A percentile compares a stretch with the other conserved stretches of the same genome.
phyloP scores from a whole-genome alignment of 2,329 filamentous ascomycete genomes.

The Tolypocladium amazonense region DNA sequence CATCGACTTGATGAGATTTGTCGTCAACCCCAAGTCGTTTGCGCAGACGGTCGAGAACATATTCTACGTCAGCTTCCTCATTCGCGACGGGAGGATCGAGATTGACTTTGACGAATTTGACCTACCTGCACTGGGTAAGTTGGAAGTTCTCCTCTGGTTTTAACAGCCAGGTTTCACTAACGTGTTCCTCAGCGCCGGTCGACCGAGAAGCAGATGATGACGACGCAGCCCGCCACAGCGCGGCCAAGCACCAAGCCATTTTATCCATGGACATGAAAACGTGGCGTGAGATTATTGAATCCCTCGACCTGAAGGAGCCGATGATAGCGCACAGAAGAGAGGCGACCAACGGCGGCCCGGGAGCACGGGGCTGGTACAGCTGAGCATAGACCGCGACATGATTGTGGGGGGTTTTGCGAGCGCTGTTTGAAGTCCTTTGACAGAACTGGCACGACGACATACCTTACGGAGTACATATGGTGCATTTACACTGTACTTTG shows the following conservation, averaged over 20 bases:
- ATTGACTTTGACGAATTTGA: constrained; percentile 64
- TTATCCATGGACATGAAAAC: constrained; percentile 77
- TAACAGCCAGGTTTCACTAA: not conserved
- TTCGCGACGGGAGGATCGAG: constrained; percentile 71
- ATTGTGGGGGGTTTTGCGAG: not conserved
- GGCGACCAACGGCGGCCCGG: constrained; percentile 37
- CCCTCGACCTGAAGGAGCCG: constrained; percentile 64
- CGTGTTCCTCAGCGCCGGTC: constrained; percentile 18
- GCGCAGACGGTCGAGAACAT: constrained; percentile 94
- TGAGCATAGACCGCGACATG: constrained; percentile 18
- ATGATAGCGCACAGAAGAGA: constrained; percentile 78
- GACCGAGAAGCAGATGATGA: constrained; percentile 34
- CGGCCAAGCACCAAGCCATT: constrained; percentile 72
- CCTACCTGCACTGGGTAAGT: constrained; percentile 72
- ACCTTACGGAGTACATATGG: too few relatives aligned
- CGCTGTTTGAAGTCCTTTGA: not conserved
- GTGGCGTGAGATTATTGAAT: constrained; percentile 69
- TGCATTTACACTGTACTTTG: not conserved
- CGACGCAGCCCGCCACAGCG: constrained; percentile 35
- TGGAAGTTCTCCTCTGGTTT: not conserved
- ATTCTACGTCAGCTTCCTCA: constrained; percentile 92
- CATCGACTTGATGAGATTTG: constrained; percentile 74
- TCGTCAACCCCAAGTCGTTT: constrained; percentile 82
- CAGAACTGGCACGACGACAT: not conserved
- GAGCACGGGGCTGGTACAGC: constrained; percentile 56